A percentile compares a stretch with the other conserved stretches of the same genome.
These are phyloP conservation scores for Fusarium sp. DNA, from an alignment of 2,329 filamentous ascomycete species.

Conservation along the genomic window DNA sequence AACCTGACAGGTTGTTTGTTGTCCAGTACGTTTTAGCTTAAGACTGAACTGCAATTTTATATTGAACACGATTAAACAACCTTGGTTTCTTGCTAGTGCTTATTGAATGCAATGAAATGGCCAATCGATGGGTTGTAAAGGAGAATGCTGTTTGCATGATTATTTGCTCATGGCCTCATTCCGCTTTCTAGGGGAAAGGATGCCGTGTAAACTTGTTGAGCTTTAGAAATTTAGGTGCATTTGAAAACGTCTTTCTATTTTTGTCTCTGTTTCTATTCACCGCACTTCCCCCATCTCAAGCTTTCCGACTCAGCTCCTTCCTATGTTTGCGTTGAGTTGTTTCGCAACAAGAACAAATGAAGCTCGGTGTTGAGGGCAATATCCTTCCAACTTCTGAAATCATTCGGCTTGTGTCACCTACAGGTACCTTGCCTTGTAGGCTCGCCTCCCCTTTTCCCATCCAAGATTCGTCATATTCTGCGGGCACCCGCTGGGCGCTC, in stretches of 20 bases:
- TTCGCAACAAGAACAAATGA: too few relatives aligned
- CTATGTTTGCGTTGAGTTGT: neutral
- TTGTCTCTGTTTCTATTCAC: neutral
- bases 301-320: neutral
- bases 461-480: slow-evolving; percentile 19
- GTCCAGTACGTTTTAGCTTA: slow-evolving; percentile 18
- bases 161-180: neutral
- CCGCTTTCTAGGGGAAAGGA: neutral
- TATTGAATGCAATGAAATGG: neutral
- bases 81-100: neutral
- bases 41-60: slow-evolving; percentile 21
- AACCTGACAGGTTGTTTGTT: slow-evolving; percentile 5
- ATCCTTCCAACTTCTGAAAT: neutral
- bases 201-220: slow-evolving; percentile 15
- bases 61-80: slow-evolving; percentile 1
- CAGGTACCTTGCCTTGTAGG: too few relatives aligned
- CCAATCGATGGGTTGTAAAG: neutral
- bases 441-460: neutral
- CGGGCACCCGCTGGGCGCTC: slow-evolving; percentile 20
- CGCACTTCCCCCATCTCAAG: neutral
- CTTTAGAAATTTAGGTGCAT: neutral
- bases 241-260: neutral
- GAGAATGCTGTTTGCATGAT: neutral
- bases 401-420: slow-evolving; percentile 7
- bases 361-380: neutral